Conservation (phyloP, 805 yeast species). For the Candida silvicultrix region DNA sequence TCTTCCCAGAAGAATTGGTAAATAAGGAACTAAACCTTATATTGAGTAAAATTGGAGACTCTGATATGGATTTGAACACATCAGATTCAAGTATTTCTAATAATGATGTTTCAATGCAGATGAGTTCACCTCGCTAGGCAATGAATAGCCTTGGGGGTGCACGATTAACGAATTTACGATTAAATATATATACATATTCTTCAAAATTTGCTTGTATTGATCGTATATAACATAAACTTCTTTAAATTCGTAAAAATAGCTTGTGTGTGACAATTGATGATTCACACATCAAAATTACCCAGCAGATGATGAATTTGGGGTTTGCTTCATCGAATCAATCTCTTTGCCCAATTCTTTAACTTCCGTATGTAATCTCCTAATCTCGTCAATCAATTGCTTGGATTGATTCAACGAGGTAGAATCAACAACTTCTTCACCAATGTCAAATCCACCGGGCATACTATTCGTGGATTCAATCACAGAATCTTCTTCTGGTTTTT, state of each 20-base stretch:
- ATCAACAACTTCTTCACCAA: neutral
- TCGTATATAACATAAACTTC: neutral
- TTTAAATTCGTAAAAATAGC: neutral
- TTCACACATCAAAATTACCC: too few species aligned
- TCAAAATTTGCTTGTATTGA: too few species aligned
- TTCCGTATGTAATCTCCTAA: neutral
- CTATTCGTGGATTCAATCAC: neutral
- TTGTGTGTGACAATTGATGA: too few species aligned
- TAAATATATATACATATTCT: too few species aligned
- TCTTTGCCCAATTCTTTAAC: neutral
- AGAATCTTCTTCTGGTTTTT: neutral
- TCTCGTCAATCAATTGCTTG: neutral
- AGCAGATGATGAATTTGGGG: neutral
- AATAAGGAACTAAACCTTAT: conserved; percentile 9
- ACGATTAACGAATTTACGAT: neutral
- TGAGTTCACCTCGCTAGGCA: too few species aligned
- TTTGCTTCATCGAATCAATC: neutral
- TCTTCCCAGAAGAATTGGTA: conserved; percentile 15
- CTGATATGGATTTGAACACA: neutral
- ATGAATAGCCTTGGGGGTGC: too few species aligned
- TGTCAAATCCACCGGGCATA: neutral
- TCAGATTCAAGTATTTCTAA: too few species aligned
- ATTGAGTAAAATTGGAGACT: neutral
- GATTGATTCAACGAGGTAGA: neutral
- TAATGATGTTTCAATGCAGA: too few species aligned